Conservation (phyloP, 1,139 yeast species). For the Ashbya aceris region DNA sequence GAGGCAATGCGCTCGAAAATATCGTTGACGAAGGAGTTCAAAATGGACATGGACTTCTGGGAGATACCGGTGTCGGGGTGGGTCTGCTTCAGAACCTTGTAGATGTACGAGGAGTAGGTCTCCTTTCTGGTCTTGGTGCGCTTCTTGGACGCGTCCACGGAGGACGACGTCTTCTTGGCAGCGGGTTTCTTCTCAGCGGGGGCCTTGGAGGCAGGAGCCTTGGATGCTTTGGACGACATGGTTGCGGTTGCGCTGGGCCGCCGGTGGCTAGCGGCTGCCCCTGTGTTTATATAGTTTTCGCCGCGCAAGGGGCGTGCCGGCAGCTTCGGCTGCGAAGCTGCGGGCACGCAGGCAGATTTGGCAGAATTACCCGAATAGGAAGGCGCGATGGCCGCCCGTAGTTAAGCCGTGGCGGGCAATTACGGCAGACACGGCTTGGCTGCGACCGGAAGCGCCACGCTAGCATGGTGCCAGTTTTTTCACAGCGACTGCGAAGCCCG, state of each 20-base stretch:
- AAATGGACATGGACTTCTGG: conserved; percentile 97
- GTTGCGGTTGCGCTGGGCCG: conserved; percentile 13
- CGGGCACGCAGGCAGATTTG: conserved; percentile 17
- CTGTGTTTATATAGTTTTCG: conserved; percentile 8
- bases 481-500: conserved; percentile 19
- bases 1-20: conserved; percentile 92
- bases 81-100: conserved; percentile 97
- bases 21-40: conserved; percentile 98
- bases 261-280: background rate
- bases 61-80: conserved; percentile 99
- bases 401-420: conserved; percentile 47
- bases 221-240: conserved; percentile 98
- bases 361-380: conserved; percentile 49
- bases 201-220: conserved; percentile 98
- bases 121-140: conserved; percentile 97
- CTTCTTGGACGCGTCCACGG: conserved; percentile 76
- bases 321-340: too few relatives aligned
- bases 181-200: conserved; percentile 97
- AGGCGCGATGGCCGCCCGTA: conserved; percentile 43
- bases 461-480: conserved; percentile 24
- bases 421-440: conserved; percentile 42
- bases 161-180: conserved; percentile 84
- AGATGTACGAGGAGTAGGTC: conserved; percentile 96
- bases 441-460: conserved; percentile 15
- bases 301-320: background rate